Conservation (phyloP, 1,139 yeast genomes). For the Candida glucosophila region DNA sequence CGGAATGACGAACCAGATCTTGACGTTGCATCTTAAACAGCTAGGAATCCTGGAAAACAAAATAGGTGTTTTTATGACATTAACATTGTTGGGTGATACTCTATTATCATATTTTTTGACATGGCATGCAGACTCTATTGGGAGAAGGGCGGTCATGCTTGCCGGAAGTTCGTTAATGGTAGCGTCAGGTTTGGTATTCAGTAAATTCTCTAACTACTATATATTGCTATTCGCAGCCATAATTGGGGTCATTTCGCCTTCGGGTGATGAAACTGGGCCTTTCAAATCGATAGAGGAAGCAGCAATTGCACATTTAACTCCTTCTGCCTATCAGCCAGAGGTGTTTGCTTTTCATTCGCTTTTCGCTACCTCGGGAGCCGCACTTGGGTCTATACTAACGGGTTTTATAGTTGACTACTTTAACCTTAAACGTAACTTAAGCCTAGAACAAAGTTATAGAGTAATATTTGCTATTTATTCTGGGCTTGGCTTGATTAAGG, state of each 20-base stretch:
- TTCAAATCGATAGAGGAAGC: slow-evolving; percentile 87
- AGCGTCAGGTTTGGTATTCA: slow-evolving; percentile 58
- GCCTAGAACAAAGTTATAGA: slow-evolving; percentile 41
- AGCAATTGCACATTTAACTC: slow-evolving; percentile 72
- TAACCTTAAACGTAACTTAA: slow-evolving; percentile 21
- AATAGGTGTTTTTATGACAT: slow-evolving; percentile 78
- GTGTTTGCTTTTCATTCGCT: slow-evolving; percentile 66
- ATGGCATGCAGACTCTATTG: slow-evolving; percentile 72
- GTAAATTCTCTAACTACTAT: slow-evolving; percentile 37
- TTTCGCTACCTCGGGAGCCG: slow-evolving; percentile 66
- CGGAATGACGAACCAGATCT: slow-evolving; percentile 75
- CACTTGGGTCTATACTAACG: slow-evolving; percentile 60
- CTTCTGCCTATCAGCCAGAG: slow-evolving; percentile 57
- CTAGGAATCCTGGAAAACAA: slow-evolving; percentile 46
- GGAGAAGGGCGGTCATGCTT: slow-evolving; percentile 59
- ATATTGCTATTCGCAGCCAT: slow-evolving; percentile 53
- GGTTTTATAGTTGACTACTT: slow-evolving; percentile 50
- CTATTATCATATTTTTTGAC: slow-evolving; percentile 62
- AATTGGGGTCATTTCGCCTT: slow-evolving; percentile 68
- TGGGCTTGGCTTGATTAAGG: slow-evolving; percentile 45
- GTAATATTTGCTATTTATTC: slow-evolving; percentile 52
- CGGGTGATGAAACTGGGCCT: slow-evolving; percentile 92
- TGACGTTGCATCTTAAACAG: slow-evolving; percentile 58
- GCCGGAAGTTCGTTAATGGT: slow-evolving; percentile 67
- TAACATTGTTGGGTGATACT: slow-evolving; percentile 77